Base-by-base conservation (phyloP, 768 basidiomycete species). In the Rhizopogon vinicolor region DNA sequence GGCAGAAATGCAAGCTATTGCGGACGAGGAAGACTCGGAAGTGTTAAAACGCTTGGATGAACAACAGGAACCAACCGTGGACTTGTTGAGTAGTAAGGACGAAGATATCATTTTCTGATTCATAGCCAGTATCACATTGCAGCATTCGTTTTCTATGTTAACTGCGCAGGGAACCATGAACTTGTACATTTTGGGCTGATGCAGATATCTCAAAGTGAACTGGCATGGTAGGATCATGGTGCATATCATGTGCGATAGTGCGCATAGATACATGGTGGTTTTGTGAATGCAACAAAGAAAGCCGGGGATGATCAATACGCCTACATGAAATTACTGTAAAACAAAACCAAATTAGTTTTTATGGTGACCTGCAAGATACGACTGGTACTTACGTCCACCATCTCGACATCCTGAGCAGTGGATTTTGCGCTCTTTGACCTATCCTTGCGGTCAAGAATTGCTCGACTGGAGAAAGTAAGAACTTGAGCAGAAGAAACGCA, bases 101-200 rank as follows among this genome's bases (percentile, higher is more conserved):
- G 84, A 83, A 53, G 95, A 98, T 73, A 84, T 98, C 48, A 97
- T 98, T 69, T 98, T 98, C 77, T 97, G 69, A 80, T 14, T 41
- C 46, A 44, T 52, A 57, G 48, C 58, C 50, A 43, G 31, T 58
- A 61, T 45, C 52, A 44, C 46, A 55, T 40, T 39, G 37, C 41
- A 53, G 19, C 25, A 28, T 35, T 31, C n/a, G 22, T 53, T 19
- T 19, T 54, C 46, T 54, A 51, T 28, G 25, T n/a, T 31, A 53
- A 19, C 35, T 18, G 44, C 46, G 18, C 18, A 18, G 33, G 35
- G 37, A 33, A 39, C 8, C 51, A 51, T 33, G 13, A 33, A 28
- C 19, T 52, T 22, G 53, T 37, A 52, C 25, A 52, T 10, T 48
- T 29, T 29, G 6, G 19, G 13, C 19, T 51, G 19, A 19, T 9